A percentile compares a stretch with the other conserved stretches of the same genome.
These are phyloP conservation scores for Colletotrichum costaricense DNA, from an alignment of 2,329 filamentous ascomycete genomes.

Conservation along the genomic window DNA sequence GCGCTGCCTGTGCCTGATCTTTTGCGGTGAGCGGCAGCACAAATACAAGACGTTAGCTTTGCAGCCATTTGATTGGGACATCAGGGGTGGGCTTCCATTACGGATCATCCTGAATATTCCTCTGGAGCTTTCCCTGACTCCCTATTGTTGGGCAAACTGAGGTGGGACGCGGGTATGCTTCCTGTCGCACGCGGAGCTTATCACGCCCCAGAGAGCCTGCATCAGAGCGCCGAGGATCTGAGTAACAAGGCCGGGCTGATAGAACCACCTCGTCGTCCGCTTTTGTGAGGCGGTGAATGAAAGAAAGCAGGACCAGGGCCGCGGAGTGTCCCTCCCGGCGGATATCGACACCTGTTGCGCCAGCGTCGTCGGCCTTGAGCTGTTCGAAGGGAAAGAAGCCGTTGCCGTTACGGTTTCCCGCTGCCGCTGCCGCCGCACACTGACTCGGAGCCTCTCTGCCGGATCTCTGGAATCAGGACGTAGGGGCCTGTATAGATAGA, in stretches of 20 bases:
- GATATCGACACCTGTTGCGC: slow-evolving; percentile 20
- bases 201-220: slow-evolving; percentile 24
- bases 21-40: slow-evolving; percentile 29
- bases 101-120: slow-evolving; percentile 11
- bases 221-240: slow-evolving; percentile 35
- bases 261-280: slow-evolving; percentile 20
- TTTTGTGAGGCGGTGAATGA: slow-evolving; percentile 33
- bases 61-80: slow-evolving; percentile 13
- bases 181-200: slow-evolving; percentile 35
- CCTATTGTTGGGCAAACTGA: not conserved
- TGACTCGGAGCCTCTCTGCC: slow-evolving; percentile 4
- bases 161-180: slow-evolving; percentile 29
- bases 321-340: slow-evolving; percentile 15
- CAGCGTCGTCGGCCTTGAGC: slow-evolving; percentile 2
- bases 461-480: not conserved
- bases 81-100: slow-evolving; percentile 4
- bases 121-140: slow-evolving; percentile 5
- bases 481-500: not conserved
- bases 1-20: slow-evolving; percentile 26
- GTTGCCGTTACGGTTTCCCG: not conserved
- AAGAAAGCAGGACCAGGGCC: slow-evolving; percentile 7
- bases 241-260: slow-evolving; percentile 16
- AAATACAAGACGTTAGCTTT: slow-evolving; percentile 14
- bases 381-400: not conserved
- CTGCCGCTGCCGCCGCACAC: slow-evolving; percentile 6